Evolutionary conservation across 2,329 filamentous ascomycete species (phyloP), one percentile per base, ranked within the genome.

Genomic region (Epichloe bromicola): DNA sequence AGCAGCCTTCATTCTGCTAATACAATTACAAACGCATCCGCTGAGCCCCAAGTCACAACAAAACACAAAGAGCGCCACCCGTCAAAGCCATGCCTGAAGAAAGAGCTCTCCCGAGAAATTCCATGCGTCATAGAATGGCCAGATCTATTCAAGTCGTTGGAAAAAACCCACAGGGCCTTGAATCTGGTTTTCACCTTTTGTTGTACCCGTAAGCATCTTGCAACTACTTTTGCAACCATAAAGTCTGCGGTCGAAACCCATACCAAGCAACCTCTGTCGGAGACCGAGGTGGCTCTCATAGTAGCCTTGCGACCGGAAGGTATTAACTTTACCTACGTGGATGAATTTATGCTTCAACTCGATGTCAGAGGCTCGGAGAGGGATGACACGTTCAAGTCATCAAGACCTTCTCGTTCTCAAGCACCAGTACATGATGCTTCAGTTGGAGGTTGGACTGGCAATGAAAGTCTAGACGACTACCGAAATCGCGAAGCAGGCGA

Each of bases 131-230:
- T 72, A 30, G 68, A 71, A 46, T 96, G 91, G 89, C 89, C 90
- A 1, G 74, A 79, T 1, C 73, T 77, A 44, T 87, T 97, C 65
- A 83, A 80, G 51, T 72, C 74, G 41, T 74, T 97, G 8, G 81
- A 85, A 26, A 82, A 83, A 63, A 86, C 83, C 0, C 86, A 97
- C 64, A 79, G 82, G 54, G 91, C 93, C 1, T 70, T 98, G 53
- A 98, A 95, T 59, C 70, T 97, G 2, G 88, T 97, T 1, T 95
- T 88, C 60, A 97, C 93, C 0, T 97, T 98, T 63, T 95, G 88
- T 70, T 93, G 83, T 63, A 91, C 91, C 1, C 82, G 93, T 44
- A 96, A 95, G 63, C 87, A 97, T 60, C 76, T 97, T 30, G 83
- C 87, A 1, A 97, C 93, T 0, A 96, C 91, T 0, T 88, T 96